phyloP scores from a whole-genome alignment of 768 basidiomycete genomes.

The Boletus pseudopeckii region DNA sequence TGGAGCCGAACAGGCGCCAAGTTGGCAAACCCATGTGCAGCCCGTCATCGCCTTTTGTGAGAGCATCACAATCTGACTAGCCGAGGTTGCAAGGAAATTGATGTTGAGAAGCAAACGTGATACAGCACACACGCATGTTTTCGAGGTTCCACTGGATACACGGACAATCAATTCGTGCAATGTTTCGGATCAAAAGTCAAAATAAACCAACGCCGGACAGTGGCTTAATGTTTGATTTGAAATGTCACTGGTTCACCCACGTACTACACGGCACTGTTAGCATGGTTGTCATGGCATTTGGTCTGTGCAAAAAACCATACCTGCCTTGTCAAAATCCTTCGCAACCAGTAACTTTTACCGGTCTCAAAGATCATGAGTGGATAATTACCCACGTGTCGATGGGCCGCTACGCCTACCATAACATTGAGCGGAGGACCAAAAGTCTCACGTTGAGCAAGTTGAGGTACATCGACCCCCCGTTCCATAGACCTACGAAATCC shows the following conservation, averaged over 20 bases:
- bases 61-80: neutral
- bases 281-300: neutral
- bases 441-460: neutral
- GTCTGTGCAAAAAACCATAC: too few relatives aligned
- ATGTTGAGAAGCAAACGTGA: too few relatives aligned
- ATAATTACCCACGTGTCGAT: neutral
- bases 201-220: neutral
- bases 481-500: neutral
- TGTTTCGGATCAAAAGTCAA: neutral
- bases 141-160: neutral
- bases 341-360: too few relatives aligned
- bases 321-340: neutral
- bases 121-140: neutral
- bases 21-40: neutral
- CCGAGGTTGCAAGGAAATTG: neutral
- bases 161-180: neutral
- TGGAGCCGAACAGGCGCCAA: neutral
- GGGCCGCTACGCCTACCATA: neutral
- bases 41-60: neutral
- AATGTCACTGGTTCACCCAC: neutral
- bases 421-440: neutral
- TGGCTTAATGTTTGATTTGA: neutral
- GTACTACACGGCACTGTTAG: neutral
- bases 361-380: neutral
- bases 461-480: neutral